Conservation (phyloP, 352 stramenopile genomes). For the Phytophthora pisi region DNA sequence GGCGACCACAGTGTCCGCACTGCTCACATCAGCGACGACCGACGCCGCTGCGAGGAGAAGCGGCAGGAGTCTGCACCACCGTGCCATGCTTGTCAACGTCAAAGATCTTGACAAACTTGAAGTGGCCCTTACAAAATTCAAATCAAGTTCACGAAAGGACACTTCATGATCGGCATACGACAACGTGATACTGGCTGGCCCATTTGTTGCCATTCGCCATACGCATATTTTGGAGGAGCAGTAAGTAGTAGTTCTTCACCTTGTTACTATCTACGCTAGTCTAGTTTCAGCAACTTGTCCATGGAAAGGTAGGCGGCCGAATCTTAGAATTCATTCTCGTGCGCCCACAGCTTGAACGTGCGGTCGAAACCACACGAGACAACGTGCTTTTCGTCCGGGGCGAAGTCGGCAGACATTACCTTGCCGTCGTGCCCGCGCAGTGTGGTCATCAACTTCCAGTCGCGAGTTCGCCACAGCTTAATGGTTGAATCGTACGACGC, state of each 20-base stretch:
- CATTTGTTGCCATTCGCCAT: too few relatives aligned
- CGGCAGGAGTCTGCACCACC: not conserved
- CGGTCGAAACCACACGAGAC: slow-evolving; percentile 91
- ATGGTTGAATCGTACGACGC: slow-evolving; percentile 94
- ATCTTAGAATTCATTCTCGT: slow-evolving; percentile 88
- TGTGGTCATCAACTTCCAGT: slow-evolving; percentile 91
- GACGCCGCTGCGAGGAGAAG: slow-evolving; percentile 15
- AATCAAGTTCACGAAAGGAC: slow-evolving; percentile 8
- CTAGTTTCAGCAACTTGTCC: slow-evolving; percentile 3
- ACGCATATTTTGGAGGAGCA: not conserved
- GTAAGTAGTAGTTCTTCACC: not conserved
- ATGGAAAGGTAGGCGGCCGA: not conserved
- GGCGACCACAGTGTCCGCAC: slow-evolving; percentile 1
- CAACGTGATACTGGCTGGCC: not conserved
- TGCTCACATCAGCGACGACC: slow-evolving; percentile 4
- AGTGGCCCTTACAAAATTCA: not conserved
- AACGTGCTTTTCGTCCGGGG: slow-evolving; percentile 87
- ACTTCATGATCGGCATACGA: not conserved
- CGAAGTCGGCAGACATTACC: slow-evolving; percentile 94
- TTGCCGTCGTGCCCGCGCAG: slow-evolving; percentile 95
- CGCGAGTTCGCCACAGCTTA: slow-evolving; percentile 94
- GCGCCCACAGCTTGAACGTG: slow-evolving; percentile 94
- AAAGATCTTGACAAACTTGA: slow-evolving; percentile 18
- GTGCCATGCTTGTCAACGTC: not conserved
- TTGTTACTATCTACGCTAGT: slow-evolving; percentile 3